Percentiles rank a stretch among this genome's conserved stretches.
phyloP scores from a whole-genome alignment of 257 asterid genomes.

The Solanum appendiculatum region DNA sequence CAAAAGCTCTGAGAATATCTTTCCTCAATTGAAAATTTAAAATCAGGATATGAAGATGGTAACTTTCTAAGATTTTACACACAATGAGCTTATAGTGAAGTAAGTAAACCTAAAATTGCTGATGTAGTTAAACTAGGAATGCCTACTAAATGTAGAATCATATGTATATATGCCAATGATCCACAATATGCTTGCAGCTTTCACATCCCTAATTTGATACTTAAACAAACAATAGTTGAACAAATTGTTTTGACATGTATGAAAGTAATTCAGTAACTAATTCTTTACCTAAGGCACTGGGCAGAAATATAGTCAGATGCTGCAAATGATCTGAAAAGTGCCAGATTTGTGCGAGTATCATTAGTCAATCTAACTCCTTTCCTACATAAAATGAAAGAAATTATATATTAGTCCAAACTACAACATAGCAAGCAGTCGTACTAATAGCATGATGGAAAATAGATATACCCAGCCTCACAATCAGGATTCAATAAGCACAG shows the following conservation, averaged over 20 bases:
- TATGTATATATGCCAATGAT: neutral
- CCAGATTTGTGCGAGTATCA: constrained; percentile 78
- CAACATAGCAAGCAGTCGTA: neutral
- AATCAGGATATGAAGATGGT: neutral
- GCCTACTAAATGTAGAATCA: neutral
- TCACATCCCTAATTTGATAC: neutral
- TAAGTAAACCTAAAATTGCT: neutral
- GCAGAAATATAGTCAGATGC: constrained; percentile 88
- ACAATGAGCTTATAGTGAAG: neutral
- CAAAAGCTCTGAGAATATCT: neutral
- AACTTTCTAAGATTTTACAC: neutral
- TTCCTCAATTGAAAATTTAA: neutral
- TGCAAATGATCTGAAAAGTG: constrained; percentile 77
- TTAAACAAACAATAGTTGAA: neutral
- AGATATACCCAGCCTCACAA: constrained; percentile 72
- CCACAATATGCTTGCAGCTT: neutral
- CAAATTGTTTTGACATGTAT: neutral
- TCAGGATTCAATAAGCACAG: constrained; percentile 60
- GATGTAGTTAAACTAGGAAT: neutral
- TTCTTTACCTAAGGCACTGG: constrained; percentile 76
- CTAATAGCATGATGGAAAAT: neutral
- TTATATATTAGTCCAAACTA: neutral
- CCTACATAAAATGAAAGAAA: constrained; percentile 28
- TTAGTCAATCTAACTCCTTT: constrained; percentile 44
- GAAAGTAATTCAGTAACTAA: neutral